Conservation (phyloP, 306 rosid species). For the Vigna radiata region DNA sequence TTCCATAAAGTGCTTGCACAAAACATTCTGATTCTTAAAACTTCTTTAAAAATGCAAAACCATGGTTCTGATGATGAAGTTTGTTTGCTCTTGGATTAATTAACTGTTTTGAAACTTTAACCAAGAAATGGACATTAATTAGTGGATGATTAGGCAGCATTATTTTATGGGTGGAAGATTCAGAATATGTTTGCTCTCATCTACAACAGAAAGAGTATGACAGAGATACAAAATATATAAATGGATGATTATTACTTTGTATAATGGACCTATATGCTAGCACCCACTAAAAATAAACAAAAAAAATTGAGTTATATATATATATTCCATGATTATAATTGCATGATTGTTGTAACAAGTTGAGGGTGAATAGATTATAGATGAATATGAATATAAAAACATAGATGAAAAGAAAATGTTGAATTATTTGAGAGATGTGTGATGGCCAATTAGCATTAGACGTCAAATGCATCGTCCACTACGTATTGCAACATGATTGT, state of each 20-base stretch:
- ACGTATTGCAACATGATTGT: constrained; percentile 51
- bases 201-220: constrained; percentile 25
- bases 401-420: background rate
- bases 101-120: constrained; percentile 37
- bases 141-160: constrained; percentile 49
- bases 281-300: constrained; percentile 9
- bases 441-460: constrained; percentile 40
- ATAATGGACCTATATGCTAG: constrained; percentile 31
- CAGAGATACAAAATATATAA: no score
- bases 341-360: constrained; percentile 8
- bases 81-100: constrained; percentile 22
- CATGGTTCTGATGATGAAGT: background rate
- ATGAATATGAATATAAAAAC: background rate
- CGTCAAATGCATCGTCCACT: constrained; percentile 47
- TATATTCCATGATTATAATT: background rate
- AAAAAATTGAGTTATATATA: background rate
- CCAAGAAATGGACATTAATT: constrained; percentile 36
- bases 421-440: constrained; percentile 2
- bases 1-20: constrained; percentile 19
- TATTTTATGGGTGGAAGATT: constrained; percentile 34
- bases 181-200: constrained; percentile 23
- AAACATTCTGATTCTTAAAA: constrained; percentile 43
- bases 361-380: constrained; percentile 6
- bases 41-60: constrained; percentile 12
- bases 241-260: constrained; percentile 10